These are phyloP conservation scores for Synura sp. DNA, from an alignment of 352 stramenopile species.

Conservation along the genomic window DNA sequence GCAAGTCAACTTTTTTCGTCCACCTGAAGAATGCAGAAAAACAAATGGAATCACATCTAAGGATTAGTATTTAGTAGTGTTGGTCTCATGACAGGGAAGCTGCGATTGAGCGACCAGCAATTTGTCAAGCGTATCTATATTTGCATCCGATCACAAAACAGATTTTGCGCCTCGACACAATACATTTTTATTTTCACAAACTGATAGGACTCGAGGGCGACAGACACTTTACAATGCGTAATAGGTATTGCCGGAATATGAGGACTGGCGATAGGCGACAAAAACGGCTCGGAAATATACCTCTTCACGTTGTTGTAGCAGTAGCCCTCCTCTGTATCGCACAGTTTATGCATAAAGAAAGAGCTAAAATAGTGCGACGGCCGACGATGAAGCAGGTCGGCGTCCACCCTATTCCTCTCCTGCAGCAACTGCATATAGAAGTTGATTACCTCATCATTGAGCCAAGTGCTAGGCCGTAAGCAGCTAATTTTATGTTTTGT, in stretches of 20 bases:
- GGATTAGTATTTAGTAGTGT: no score
- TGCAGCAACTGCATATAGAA: conserved; percentile 54
- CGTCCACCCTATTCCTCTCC: conserved; percentile 44
- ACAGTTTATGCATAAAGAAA: conserved; percentile 58
- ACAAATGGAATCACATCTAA: background rate
- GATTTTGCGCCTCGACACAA: no score
- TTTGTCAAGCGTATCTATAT: no score
- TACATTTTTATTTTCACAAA: no score
- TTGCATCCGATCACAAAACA: no score
- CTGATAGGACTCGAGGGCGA: no score
- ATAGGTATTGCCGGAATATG: no score
- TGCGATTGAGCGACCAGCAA: no score
- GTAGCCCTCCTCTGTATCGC: conserved; percentile 49
- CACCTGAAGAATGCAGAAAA: conserved; percentile 24
- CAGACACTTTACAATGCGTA: no score
- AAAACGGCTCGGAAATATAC: conserved; percentile 46
- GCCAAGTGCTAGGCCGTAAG: conserved; percentile 44
- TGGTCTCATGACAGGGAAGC: no score
- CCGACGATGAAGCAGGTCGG: conserved; percentile 7
- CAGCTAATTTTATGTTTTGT: background rate
- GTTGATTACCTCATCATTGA: conserved; percentile 62
- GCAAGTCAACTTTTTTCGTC: conserved; percentile 53
- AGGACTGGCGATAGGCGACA: no score
- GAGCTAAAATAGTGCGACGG: conserved; percentile 57
- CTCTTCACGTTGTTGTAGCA: conserved; percentile 52